Base-by-base conservation (phyloP, 306 rosid species). In the Vigna trinervia region DNA sequence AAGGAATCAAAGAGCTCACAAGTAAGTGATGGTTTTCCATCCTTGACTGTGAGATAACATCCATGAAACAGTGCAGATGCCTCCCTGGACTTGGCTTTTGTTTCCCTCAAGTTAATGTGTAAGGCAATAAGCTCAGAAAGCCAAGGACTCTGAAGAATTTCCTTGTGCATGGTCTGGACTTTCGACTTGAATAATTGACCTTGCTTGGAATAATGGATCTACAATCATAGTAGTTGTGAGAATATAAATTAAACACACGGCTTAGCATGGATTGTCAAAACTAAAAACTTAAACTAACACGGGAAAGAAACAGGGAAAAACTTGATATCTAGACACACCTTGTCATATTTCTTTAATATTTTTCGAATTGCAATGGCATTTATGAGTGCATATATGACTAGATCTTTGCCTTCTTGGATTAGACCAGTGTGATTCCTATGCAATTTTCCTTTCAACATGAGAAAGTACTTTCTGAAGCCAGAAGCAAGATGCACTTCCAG, bases 101-200 rank as follows among this genome's bases (percentile, higher is more conserved):
- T 86, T 82, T 87, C 92, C 85, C 90, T 86, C 74, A 88, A 64
- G 52, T 92, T 95, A 78, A 95, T 85, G 85, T 92, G 88, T 74
- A 95, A 89, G 75, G 98, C 97, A 88, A 95, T 87, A 45, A 95
- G 91, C 84, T 95, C 98, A 70, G 82, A 82, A 47, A 95, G 89
- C 98, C 96, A 90, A 5, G 98, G 98, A 82, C 97, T 92, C 79
- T 88, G 98, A 78, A 95, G 98, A 76, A 95, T 90, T 80, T 90
- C 97, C 77, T 89, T 84, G 71, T 90, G 98, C 92, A 84, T 88
- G 30, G 92, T 87, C 84, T 88, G 98, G 4, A 87, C 92, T 71
- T 86, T 89, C 43, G 97, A 95, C 91, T 85, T 95, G 77, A 92
- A 95, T 17, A 92, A 84, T 68, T 92, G 96, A 34, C 98, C 98